Evolutionary conservation across 768 basidiomycete genomes (phyloP).

Genomic region (Pulveroboletus sp.): DNA sequence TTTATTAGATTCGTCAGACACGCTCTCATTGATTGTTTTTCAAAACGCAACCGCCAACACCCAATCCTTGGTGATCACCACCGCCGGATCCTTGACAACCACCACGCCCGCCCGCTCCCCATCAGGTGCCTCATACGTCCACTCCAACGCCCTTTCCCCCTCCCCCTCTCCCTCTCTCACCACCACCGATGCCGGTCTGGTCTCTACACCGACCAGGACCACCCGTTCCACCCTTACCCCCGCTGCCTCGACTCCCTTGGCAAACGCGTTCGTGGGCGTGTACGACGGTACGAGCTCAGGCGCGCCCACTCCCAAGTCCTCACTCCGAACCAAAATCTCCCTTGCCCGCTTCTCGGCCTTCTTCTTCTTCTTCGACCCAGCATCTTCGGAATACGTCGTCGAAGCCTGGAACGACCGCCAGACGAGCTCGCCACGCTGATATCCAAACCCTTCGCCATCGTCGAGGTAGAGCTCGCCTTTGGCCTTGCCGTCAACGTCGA

Average conservation of each 20-base stretch:
- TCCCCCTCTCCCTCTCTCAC: conserved; percentile 47
- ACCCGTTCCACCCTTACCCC: conserved; percentile 78
- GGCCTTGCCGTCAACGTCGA: conserved; percentile 57
- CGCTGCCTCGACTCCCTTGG: conserved; percentile 47
- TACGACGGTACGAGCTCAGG: conserved; percentile 46
- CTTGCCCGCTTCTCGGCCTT: conserved; percentile 29
- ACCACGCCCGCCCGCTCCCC: conserved; percentile 60
- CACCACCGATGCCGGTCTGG: conserved; percentile 52
- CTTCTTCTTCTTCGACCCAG: conserved; percentile 9
- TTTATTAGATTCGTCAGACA: background rate
- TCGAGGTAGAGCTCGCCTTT: conserved; percentile 90
- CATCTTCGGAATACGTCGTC: conserved; percentile 28
- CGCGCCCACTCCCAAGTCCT: conserved; percentile 57
- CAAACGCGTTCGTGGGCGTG: conserved; percentile 62
- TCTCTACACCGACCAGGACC: conserved; percentile 67
- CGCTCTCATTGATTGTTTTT: background rate
- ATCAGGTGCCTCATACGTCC: conserved; percentile 62
- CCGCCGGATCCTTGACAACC: conserved; percentile 70
- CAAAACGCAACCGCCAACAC: conserved; percentile 39
- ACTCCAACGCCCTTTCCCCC: conserved; percentile 48
- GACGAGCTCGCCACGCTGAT: conserved; percentile 73
- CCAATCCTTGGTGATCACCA: conserved; percentile 62
- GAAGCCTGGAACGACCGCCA: conserved; percentile 75
- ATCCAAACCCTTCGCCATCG: conserved; percentile 81
- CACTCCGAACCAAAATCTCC: conserved; percentile 46